These are phyloP conservation scores for Cupressus sempervirens DNA, from an alignment of 75 land plant species.

Conservation along the genomic window DNA sequence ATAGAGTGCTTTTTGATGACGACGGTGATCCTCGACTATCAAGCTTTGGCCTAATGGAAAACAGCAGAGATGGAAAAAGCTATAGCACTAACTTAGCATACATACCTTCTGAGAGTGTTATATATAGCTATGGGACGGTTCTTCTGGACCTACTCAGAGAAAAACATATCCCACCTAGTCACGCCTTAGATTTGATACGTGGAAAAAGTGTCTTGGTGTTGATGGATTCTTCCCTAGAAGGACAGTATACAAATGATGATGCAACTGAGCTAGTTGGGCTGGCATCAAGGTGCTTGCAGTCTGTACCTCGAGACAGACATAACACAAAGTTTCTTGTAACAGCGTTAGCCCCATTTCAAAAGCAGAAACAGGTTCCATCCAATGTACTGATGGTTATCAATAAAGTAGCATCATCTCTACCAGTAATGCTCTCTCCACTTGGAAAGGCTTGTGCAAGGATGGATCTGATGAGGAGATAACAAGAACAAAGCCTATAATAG, in stretches of 20 bases:
- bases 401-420: conserved; percentile 45
- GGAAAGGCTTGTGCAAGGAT: conserved; percentile 86
- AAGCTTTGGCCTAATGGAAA: conserved; percentile 85
- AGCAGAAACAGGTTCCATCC: conserved; percentile 66
- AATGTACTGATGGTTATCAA: conserved; percentile 66
- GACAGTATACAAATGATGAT: conserved; percentile 86
- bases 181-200: conserved; percentile 85
- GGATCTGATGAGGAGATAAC: conserved; percentile 84
- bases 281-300: conserved; percentile 90
- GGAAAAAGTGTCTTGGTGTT: conserved; percentile 76
- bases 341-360: conserved; percentile 76
- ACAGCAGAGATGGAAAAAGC: conserved; percentile 84
- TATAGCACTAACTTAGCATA: conserved; percentile 84
- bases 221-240: conserved; percentile 93
- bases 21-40: conserved; percentile 82
- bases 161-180: conserved; percentile 83
- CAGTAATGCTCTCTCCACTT: conserved; percentile 67
- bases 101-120: conserved; percentile 91
- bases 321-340: conserved; percentile 65
- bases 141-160: conserved; percentile 83
- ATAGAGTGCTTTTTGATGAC: conserved; percentile 89
- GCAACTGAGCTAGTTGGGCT: conserved; percentile 84
- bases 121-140: conserved; percentile 93
- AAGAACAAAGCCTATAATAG: too few species aligned
- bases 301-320: conserved; percentile 88